Evolutionary conservation across 495 filamentous ascomycete species (phyloP).

Genomic region (Amphirosellinia nigrospora): DNA sequence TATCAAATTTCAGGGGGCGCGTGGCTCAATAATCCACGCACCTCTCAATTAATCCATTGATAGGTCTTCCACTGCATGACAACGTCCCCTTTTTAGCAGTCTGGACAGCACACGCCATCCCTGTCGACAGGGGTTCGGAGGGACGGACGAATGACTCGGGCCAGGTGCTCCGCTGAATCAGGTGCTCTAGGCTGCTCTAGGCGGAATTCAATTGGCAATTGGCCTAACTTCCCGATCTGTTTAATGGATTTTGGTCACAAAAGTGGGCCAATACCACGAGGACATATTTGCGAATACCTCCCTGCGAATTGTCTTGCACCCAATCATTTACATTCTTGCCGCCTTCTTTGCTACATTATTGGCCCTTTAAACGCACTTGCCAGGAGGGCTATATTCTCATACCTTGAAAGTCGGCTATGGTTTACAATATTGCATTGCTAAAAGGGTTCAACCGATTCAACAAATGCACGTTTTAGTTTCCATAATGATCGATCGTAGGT

Average conservation of each 20-base stretch:
- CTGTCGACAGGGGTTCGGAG: constrained; percentile 12
- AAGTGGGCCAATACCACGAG: neutral
- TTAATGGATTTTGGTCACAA: neutral
- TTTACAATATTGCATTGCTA: neutral
- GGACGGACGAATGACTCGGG: constrained; percentile 14
- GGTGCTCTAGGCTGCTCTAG: constrained; percentile 6
- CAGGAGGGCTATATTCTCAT: neutral
- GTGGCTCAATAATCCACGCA: constrained; percentile 17
- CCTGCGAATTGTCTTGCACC: neutral
- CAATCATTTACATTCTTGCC: neutral
- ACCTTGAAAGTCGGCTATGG: neutral
- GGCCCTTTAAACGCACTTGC: neutral
- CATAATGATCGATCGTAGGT: neutral
- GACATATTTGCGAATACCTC: neutral
- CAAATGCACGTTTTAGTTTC: neutral
- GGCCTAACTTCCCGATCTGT: constrained; percentile 19
- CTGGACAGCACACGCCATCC: constrained; percentile 20
- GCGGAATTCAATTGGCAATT: constrained; percentile 3
- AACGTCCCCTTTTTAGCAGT: constrained; percentile 20
- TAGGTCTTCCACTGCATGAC: constrained; percentile 9
- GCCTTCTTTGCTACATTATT: neutral
- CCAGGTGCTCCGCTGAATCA: neutral
- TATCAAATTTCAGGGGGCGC: constrained; percentile 16
- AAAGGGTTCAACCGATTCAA: neutral
- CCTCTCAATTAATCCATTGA: constrained; percentile 3